Evolutionary conservation across 345 rosid species (phyloP).

Genomic region (Draba incana): DNA sequence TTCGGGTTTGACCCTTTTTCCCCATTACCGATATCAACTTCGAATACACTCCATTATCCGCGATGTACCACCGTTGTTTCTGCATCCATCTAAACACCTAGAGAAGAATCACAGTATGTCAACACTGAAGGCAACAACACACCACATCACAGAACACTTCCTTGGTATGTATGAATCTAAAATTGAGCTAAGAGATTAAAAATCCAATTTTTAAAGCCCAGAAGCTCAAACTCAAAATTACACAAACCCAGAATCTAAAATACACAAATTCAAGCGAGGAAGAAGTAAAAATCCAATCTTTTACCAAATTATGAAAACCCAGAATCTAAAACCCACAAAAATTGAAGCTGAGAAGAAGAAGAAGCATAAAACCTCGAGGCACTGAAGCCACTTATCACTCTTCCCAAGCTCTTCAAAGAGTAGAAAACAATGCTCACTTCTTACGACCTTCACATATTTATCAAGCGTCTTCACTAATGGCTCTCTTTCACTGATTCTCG

Average conservation of each 20-base stretch:
- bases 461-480: constrained; percentile 71
- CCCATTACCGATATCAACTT: constrained; percentile 86
- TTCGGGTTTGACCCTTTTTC: constrained; percentile 80
- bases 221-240: constrained; percentile 18
- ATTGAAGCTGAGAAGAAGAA: not conserved
- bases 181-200: not conserved
- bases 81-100: constrained; percentile 99
- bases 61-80: constrained; percentile 85
- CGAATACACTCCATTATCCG: constrained; percentile 86
- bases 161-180: not conserved
- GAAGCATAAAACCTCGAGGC: constrained; percentile 85
- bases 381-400: constrained; percentile 81
- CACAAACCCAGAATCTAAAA: not conserved
- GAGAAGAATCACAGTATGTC: constrained; percentile 16
- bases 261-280: not conserved
- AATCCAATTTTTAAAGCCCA: not conserved
- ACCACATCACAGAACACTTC: not conserved
- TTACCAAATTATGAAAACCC: not conserved
- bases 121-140: constrained; percentile 5
- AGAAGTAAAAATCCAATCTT: not conserved
- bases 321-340: not conserved
- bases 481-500: constrained; percentile 58
- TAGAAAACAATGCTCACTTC: constrained; percentile 80
- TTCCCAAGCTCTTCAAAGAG: constrained; percentile 94
- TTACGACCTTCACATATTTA: constrained; percentile 66